These are phyloP conservation scores for Penicillium arizonense DNA, from an alignment of 495 filamentous ascomycete genomes.

Conservation along the genomic window DNA sequence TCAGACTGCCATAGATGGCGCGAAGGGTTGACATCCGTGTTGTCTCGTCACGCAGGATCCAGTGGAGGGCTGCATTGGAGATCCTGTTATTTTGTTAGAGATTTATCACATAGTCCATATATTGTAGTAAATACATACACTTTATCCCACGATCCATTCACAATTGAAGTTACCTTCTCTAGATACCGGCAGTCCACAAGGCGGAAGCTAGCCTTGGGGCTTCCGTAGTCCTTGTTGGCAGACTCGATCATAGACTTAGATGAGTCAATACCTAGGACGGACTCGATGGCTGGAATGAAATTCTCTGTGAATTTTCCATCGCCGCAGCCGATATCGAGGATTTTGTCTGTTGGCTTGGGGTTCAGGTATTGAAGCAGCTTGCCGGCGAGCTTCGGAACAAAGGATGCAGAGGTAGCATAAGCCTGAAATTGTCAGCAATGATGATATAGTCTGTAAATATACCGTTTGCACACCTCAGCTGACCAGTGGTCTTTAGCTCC, in stretches of 20 bases:
- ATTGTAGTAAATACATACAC: slow-evolving; percentile 27
- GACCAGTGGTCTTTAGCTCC: slow-evolving; percentile 56
- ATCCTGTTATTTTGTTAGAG: slow-evolving; percentile 29
- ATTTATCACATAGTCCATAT: neutral
- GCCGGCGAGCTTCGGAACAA: slow-evolving; percentile 66
- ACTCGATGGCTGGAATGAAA: slow-evolving; percentile 44
- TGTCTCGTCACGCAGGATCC: slow-evolving; percentile 58
- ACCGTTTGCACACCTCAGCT: slow-evolving; percentile 41
- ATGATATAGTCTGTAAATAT: neutral
- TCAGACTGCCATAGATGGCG: slow-evolving; percentile 48
- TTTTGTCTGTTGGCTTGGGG: slow-evolving; percentile 53
- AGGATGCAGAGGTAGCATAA: slow-evolving; percentile 66
- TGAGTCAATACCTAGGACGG: slow-evolving; percentile 63
- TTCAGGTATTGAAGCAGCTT: slow-evolving; percentile 66
- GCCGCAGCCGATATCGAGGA: slow-evolving; percentile 76
- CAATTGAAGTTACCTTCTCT: slow-evolving; percentile 26
- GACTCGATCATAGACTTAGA: slow-evolving; percentile 64
- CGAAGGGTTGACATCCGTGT: slow-evolving; percentile 40
- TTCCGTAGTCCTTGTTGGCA: slow-evolving; percentile 40
- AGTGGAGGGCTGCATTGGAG: slow-evolving; percentile 78
- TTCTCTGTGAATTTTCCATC: slow-evolving; percentile 65
- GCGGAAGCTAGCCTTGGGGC: slow-evolving; percentile 31
- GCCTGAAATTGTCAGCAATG: slow-evolving; percentile 36
- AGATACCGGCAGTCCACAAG: slow-evolving; percentile 50
- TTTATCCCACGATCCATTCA: slow-evolving; percentile 52